Evolutionary conservation across 75 land plant species (phyloP), one percentile per base, ranked within the genome.

Genomic region (Sequoiadendron giganteum): DNA sequence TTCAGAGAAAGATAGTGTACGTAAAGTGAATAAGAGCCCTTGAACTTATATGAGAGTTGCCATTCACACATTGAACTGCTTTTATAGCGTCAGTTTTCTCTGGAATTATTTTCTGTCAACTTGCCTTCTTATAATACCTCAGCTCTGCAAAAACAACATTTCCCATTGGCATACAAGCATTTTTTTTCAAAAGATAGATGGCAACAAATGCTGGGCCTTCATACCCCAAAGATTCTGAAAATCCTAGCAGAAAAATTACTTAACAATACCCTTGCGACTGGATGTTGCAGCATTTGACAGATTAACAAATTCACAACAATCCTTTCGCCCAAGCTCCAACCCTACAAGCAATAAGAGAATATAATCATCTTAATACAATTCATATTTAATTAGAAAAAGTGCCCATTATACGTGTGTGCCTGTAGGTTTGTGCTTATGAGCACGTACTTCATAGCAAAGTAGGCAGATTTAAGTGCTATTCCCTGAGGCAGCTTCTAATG

Each of bases 401-500:
- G 28, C 9, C 70, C 70, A 65, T 65, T 65, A 6, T 65, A 65
- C 7, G n/a, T 65, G 19, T 56, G 70, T 65, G 70, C 70, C 70
- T 65, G 70, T 65, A 65, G 70, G 70, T 25, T 21, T 34, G 76
- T 75, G 34, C 34, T n/a, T n/a, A 30, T 25, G 76, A 75, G 77
- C 2, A 11, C 10, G n/a, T 14, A 72, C 34, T 8, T 10, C 38
- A 75, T 75, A 75, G 39, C 77, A 34, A 75, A 75, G 39, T 32
- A 34, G 39, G 3, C 32, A 75, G 38, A 75, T 85, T 52, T 19
- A 85, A 55, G 21, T 85, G 2, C 10, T 55, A 55, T 54, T 85
- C 40, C 14, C 80, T 45, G 84, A 13, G 39, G 92, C 87, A 70
- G 90, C 90, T 89, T 95, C 96, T 13, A 91, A 91, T 47, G 95